Evolutionary conservation across 805 yeast species (phyloP).

Genomic region (Candida nanaspora): DNA sequence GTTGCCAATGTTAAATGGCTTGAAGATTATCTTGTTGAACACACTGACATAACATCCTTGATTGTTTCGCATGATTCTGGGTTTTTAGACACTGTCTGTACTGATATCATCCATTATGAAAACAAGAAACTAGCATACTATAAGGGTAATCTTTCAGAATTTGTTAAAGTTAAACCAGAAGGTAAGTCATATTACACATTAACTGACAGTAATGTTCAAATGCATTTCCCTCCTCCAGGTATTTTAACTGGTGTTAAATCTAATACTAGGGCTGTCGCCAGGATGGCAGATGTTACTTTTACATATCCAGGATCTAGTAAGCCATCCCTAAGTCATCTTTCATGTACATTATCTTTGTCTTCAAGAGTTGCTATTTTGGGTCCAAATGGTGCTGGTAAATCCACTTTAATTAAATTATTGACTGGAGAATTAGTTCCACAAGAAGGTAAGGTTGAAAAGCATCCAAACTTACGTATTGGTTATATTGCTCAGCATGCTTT

Average conservation of each 20-base stretch:
- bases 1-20: conserved; percentile 91
- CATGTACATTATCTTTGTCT: conserved; percentile 89
- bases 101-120: conserved; percentile 95
- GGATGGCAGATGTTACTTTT: conserved; percentile 75
- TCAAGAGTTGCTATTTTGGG: conserved; percentile 96
- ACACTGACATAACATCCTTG: conserved; percentile 84
- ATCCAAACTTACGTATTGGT: conserved; percentile 96
- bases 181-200: conserved; percentile 94
- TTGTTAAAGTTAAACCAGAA: conserved; percentile 89
- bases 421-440: conserved; percentile 89
- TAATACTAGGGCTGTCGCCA: conserved; percentile 77
- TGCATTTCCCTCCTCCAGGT: conserved; percentile 99
- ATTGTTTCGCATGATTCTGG: conserved; percentile 98
- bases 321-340: conserved; percentile 72
- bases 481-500: conserved; percentile 98
- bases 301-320: conserved; percentile 83
- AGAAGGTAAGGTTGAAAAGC: conserved; percentile 90
- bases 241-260: conserved; percentile 96
- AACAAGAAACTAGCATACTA: conserved; percentile 90
- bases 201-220: conserved; percentile 86
- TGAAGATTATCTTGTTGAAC: conserved; percentile 74
- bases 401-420: conserved; percentile 86
- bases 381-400: conserved; percentile 98
- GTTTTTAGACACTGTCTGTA: conserved; percentile 90
- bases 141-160: conserved; percentile 91